Conservation (phyloP, 2,329 filamentous ascomycete genomes). For the Dactylellina parvicollis region DNA sequence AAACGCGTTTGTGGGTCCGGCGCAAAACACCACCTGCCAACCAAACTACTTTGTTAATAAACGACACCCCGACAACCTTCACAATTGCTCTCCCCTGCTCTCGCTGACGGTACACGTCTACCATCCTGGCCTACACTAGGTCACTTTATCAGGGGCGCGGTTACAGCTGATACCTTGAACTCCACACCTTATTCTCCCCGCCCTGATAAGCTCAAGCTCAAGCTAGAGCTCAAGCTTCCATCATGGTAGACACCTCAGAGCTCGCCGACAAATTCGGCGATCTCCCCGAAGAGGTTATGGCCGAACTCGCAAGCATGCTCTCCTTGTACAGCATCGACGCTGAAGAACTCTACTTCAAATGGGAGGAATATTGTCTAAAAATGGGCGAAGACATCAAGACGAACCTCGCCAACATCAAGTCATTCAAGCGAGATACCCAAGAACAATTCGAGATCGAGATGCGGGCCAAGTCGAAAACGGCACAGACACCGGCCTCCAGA, state of each 20-base stretch:
- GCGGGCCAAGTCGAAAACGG: slow-evolving; percentile 72
- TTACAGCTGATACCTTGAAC: neutral
- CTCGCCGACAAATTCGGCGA: slow-evolving; percentile 69
- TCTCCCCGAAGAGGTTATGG: slow-evolving; percentile 79
- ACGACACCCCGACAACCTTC: neutral
- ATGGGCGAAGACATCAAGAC: slow-evolving; percentile 79
- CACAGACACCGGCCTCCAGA: slow-evolving; percentile 63
- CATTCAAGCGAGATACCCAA: slow-evolving; percentile 86
- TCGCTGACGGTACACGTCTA: no score
- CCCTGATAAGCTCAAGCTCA: neutral
- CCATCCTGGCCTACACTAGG: no score
- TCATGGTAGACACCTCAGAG: slow-evolving; percentile 67
- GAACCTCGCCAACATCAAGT: slow-evolving; percentile 75
- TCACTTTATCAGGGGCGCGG: no score
- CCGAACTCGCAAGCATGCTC: slow-evolving; percentile 85
- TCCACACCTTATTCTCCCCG: neutral
- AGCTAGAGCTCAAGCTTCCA: neutral
- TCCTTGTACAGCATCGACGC: slow-evolving; percentile 80
- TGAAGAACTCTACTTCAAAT: slow-evolving; percentile 96
- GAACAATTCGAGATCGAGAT: slow-evolving; percentile 82
- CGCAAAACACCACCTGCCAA: slow-evolving; percentile 5
- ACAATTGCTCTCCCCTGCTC: no score
- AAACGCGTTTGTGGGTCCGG: slow-evolving; percentile 25
- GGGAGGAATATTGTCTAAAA: slow-evolving; percentile 97
- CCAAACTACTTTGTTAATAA: neutral